phyloP scores from a whole-genome alignment of 805 yeast genomes.

The Metschnikowia kunwiensis region DNA sequence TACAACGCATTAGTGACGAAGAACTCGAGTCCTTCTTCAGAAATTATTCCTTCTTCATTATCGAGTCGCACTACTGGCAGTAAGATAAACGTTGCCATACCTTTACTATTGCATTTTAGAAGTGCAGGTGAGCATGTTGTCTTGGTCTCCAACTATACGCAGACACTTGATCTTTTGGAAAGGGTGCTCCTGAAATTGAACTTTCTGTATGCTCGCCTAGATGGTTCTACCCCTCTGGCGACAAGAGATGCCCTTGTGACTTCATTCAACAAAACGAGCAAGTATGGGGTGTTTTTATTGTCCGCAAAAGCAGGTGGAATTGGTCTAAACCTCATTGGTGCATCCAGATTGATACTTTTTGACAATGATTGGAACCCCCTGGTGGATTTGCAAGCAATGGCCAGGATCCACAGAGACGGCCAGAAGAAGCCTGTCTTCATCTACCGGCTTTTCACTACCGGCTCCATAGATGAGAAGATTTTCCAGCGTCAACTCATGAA shows the following conservation, averaged over 20 bases:
- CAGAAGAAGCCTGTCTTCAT: conserved; percentile 75
- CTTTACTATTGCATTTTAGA: conserved; percentile 51
- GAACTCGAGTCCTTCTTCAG: conserved; percentile 3
- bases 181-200: conserved; percentile 47
- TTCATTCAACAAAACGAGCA: conserved; percentile 55
- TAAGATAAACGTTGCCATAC: conserved; percentile 59
- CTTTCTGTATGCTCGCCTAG: conserved; percentile 60
- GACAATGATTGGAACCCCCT: conserved; percentile 99
- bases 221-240: conserved; percentile 76
- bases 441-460: conserved; percentile 81
- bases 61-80: conserved; percentile 38
- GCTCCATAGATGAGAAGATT: conserved; percentile 91
- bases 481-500: conserved; percentile 89
- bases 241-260: conserved; percentile 64
- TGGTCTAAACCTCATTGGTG: conserved; percentile 88
- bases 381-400: conserved; percentile 90
- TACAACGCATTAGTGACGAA: conserved; percentile 8
- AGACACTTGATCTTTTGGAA: conserved; percentile 78
- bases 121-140: conserved; percentile 67
- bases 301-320: conserved; percentile 94
- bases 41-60: conserved; percentile 20
- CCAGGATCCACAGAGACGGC: conserved; percentile 92
- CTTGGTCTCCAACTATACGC: conserved; percentile 82
- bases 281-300: conserved; percentile 57
- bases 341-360: conserved; percentile 75